Percentiles rank a stretch among this genome's conserved stretches.
phyloP scores from a whole-genome alignment of 768 basidiomycete genomes.

The Trametes punicea region DNA sequence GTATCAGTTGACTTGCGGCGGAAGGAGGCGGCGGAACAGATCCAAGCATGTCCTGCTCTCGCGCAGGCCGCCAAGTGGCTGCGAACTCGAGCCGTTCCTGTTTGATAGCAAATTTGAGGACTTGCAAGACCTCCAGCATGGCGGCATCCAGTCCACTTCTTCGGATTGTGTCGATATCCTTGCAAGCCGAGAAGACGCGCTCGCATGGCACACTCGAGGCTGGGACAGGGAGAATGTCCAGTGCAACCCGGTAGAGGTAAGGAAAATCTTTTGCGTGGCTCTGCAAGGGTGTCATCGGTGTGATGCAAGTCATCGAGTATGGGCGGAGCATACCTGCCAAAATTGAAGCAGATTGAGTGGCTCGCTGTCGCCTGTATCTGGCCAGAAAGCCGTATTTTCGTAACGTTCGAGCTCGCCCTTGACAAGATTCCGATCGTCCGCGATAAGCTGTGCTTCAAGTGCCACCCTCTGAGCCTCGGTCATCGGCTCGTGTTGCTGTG shows the following conservation, averaged over 20 bases:
- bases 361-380: not conserved
- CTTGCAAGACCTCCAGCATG: conserved; percentile 12
- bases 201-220: conserved; percentile 20
- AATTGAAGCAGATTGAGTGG: not conserved
- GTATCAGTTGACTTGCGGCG: not conserved
- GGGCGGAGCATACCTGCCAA: conserved; percentile 1
- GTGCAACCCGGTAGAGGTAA: conserved; percentile 9
- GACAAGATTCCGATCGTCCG: not conserved
- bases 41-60: not conserved
- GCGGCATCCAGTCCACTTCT: conserved; percentile 1
- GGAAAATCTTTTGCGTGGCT: conserved; percentile 4
- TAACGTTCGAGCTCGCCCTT: not conserved
- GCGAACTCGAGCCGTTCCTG: not conserved
- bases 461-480: not conserved
- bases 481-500: not conserved
- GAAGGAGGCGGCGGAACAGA: not conserved
- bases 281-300: not conserved
- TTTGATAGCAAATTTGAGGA: conserved; percentile 8
- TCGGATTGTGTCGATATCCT: conserved; percentile 8
- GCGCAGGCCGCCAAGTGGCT: not conserved
- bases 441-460: not conserved
- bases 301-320: not conserved
- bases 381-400: not conserved
- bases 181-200: conserved; percentile 19
- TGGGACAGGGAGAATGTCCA: conserved; percentile 17